Percentiles rank a stretch among this genome's conserved stretches.
Evolutionary conservation across 2,329 filamentous ascomycete species (phyloP).

Genomic region (Diaporthe citrichinensis): DNA sequence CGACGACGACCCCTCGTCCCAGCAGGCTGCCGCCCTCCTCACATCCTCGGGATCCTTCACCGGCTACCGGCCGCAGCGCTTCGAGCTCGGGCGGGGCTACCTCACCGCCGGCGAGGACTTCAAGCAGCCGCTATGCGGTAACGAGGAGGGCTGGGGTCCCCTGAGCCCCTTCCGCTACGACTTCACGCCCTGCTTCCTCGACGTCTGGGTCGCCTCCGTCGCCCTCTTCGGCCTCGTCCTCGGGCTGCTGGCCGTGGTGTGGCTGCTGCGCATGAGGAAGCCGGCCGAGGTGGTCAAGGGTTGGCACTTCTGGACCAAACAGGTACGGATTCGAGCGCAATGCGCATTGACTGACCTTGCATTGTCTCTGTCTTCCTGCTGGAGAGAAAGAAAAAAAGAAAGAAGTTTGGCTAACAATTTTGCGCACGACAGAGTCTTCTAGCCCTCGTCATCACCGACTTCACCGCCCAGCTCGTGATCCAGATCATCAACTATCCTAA

Average conservation of each 20-base stretch:
- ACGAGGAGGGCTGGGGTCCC: slow-evolving; percentile 95
- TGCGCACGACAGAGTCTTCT: slow-evolving; percentile 66
- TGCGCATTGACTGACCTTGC: too few species aligned
- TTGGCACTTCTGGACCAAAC: slow-evolving; percentile 93
- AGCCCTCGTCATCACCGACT: slow-evolving; percentile 75
- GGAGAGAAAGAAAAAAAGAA: not conserved
- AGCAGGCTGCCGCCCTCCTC: slow-evolving; percentile 46
- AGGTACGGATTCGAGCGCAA: slow-evolving; percentile 68
- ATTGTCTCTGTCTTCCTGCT: not conserved
- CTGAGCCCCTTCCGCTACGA: slow-evolving; percentile 90
- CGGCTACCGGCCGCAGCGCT: slow-evolving; percentile 64
- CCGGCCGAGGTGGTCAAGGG: slow-evolving; percentile 80
- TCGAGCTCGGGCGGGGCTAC: slow-evolving; percentile 71
- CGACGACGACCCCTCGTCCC: slow-evolving; percentile 33
- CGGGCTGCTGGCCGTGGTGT: slow-evolving; percentile 84
- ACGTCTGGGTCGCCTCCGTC: slow-evolving; percentile 86
- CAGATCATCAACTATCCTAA: slow-evolving; percentile 79
- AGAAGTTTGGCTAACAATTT: slow-evolving; percentile 38
- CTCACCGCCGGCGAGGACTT: slow-evolving; percentile 65
- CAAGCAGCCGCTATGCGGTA: slow-evolving; percentile 85
- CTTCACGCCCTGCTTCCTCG: slow-evolving; percentile 97
- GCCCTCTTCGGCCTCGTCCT: slow-evolving; percentile 84
- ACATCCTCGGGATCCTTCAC: slow-evolving; percentile 71
- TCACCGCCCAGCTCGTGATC: slow-evolving; percentile 79
- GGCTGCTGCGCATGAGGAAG: slow-evolving; percentile 79